phyloP scores from a whole-genome alignment of 2,329 filamentous ascomycete genomes.

The Neospermospora avenae region DNA sequence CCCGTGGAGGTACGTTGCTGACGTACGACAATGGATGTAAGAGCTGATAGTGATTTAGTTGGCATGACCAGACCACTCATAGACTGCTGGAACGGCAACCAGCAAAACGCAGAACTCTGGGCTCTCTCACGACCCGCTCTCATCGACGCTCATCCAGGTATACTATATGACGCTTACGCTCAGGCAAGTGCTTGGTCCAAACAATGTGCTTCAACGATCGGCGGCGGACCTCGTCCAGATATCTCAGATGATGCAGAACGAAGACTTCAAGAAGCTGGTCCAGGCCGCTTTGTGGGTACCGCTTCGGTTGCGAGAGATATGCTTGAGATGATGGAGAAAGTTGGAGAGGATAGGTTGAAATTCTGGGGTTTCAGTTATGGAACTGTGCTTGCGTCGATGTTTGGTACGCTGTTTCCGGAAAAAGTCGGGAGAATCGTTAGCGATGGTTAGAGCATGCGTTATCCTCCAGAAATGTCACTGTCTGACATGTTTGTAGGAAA shows the following conservation, averaged over 20 bases:
- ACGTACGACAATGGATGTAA: no score
- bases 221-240: neutral
- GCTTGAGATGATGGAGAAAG: slow-evolving; percentile 10
- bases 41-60: slow-evolving; percentile 9
- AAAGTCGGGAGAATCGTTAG: neutral
- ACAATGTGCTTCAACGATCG: slow-evolving; percentile 12
- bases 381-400: neutral
- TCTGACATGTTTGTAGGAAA: slow-evolving; percentile 7
- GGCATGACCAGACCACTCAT: slow-evolving; percentile 15
- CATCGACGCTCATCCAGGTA: slow-evolving; percentile 45
- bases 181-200: slow-evolving; percentile 42
- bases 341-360: neutral
- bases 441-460: neutral
- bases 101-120: slow-evolving; percentile 42
- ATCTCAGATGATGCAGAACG: neutral
- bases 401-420: neutral
- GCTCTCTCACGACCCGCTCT: slow-evolving; percentile 38
- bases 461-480: neutral
- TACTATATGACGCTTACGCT: slow-evolving; percentile 45
- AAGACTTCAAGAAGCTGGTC: neutral
- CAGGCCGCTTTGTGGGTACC: slow-evolving; percentile 5
- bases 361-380: neutral
- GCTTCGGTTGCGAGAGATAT: slow-evolving; percentile 17
- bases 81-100: slow-evolving; percentile 11
- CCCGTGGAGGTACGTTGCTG: slow-evolving; percentile 40